These are phyloP conservation scores for Aspergillus affinis DNA, from an alignment of 495 filamentous ascomycete species.

Conservation along the genomic window DNA sequence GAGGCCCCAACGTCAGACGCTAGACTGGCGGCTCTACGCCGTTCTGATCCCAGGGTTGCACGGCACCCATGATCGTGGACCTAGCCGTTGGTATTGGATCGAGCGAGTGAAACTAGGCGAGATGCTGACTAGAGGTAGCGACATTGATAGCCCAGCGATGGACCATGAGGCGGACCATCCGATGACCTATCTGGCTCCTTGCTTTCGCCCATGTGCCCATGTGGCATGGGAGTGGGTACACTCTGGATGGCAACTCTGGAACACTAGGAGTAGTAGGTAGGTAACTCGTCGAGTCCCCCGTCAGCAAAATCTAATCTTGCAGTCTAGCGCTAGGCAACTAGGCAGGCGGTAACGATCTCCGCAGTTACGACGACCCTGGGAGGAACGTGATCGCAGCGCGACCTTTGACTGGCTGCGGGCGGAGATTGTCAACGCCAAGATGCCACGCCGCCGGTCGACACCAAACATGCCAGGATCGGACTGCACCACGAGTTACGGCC, in stretches of 20 bases:
- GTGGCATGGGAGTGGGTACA: neutral
- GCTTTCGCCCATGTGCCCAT: neutral
- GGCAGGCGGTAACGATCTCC: neutral
- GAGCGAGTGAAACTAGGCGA: neutral
- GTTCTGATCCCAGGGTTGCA: neutral
- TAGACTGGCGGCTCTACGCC: neutral
- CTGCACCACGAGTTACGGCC: neutral
- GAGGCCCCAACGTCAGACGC: neutral
- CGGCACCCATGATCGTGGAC: too few species aligned
- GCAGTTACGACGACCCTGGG: slow-evolving; percentile 1
- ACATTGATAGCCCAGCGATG: too few species aligned
- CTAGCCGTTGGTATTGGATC: neutral
- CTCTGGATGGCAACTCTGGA: neutral
- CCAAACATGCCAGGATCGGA: neutral
- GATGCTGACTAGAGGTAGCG: too few species aligned
- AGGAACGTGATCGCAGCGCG: slow-evolving; percentile 8
- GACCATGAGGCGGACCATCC: neutral
- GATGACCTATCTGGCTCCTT: neutral
- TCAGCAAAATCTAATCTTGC: neutral
- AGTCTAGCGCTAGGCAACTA: too few species aligned
- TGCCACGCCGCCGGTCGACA: neutral
- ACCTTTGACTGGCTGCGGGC: slow-evolving; percentile 1
- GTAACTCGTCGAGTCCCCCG: neutral
- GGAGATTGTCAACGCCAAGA: neutral
- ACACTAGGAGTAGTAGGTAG: too few species aligned